Percentiles rank a stretch among this genome's conserved stretches.
These are phyloP conservation scores for Vitis amurensis DNA, from an alignment of 164 flowering plant genomes.

Conservation along the genomic window DNA sequence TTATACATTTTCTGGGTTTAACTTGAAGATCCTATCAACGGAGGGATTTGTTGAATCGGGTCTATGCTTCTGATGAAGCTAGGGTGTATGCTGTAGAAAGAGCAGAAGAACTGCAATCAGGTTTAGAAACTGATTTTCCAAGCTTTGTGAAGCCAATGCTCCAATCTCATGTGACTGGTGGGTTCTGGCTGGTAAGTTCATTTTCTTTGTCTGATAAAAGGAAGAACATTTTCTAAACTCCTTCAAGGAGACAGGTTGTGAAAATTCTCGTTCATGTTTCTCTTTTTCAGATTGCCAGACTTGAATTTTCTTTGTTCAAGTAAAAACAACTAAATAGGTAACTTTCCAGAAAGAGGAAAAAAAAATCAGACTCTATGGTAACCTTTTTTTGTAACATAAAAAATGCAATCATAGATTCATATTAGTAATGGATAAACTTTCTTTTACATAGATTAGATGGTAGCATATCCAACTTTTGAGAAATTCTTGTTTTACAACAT, in stretches of 20 bases:
- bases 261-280: background rate
- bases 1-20: background rate
- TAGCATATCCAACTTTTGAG: too few species aligned
- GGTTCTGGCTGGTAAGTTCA: constrained; percentile 72
- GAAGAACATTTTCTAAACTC: too few species aligned
- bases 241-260: background rate
- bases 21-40: constrained; percentile 21
- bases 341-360: background rate
- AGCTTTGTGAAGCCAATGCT: constrained; percentile 71
- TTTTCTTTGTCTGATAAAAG: background rate
- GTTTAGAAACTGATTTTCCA: constrained; percentile 43
- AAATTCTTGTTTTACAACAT: background rate
- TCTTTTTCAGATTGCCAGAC: background rate
- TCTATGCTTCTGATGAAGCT: constrained; percentile 45
- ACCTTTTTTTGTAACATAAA: too few species aligned
- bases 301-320: background rate
- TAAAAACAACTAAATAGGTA: background rate
- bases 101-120: constrained; percentile 41
- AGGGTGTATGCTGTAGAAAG: constrained; percentile 37
- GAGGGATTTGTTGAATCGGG: constrained; percentile 37
- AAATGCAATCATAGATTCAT: background rate
- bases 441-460: too few species aligned
- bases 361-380: too few species aligned
- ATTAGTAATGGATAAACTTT: background rate
- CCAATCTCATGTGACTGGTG: constrained; percentile 66